phyloP scores from a whole-genome alignment of 352 stramenopile genomes.

The Peronospora belbahrii region DNA sequence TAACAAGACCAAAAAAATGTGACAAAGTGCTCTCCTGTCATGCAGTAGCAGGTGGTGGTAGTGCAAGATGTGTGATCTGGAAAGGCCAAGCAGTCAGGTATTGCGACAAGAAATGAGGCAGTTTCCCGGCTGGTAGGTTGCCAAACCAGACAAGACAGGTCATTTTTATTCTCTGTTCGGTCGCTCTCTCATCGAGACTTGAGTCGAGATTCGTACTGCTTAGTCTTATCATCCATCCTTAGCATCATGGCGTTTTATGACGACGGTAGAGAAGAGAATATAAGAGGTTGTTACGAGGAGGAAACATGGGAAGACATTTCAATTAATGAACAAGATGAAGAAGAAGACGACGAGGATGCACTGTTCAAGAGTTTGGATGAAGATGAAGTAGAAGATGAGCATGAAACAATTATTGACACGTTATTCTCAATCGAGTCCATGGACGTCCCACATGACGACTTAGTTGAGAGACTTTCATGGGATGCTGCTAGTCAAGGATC shows the following conservation, averaged over 20 bases:
- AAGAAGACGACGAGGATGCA: slow-evolving; percentile 14
- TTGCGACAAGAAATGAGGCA: slow-evolving; percentile 1
- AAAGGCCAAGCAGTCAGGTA: slow-evolving; percentile 20
- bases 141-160: slow-evolving; percentile 12
- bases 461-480: slow-evolving; percentile 26
- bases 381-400: slow-evolving; percentile 5
- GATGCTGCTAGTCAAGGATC: slow-evolving; percentile 13
- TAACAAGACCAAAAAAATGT: too few relatives aligned
- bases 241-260: slow-evolving; percentile 28
- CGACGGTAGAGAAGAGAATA: slow-evolving; percentile 12
- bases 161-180: slow-evolving; percentile 1
- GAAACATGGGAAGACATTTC: slow-evolving; percentile 7
- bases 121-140: slow-evolving; percentile 1
- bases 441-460: slow-evolving; percentile 3
- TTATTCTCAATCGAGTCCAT: slow-evolving; percentile 7
- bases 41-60: slow-evolving; percentile 1
- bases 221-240: too few relatives aligned
- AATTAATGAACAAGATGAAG: slow-evolving; percentile 7
- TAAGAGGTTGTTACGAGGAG: slow-evolving; percentile 6
- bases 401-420: slow-evolving; percentile 3
- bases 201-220: too few relatives aligned
- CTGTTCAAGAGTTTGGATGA: slow-evolving; percentile 16
- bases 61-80: not conserved
- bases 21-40: too few relatives aligned
- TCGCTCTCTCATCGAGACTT: too few relatives aligned